Base-by-base conservation (phyloP, 2,329 filamentous ascomycete genomes). In the Colletotrichum liriopes region DNA sequence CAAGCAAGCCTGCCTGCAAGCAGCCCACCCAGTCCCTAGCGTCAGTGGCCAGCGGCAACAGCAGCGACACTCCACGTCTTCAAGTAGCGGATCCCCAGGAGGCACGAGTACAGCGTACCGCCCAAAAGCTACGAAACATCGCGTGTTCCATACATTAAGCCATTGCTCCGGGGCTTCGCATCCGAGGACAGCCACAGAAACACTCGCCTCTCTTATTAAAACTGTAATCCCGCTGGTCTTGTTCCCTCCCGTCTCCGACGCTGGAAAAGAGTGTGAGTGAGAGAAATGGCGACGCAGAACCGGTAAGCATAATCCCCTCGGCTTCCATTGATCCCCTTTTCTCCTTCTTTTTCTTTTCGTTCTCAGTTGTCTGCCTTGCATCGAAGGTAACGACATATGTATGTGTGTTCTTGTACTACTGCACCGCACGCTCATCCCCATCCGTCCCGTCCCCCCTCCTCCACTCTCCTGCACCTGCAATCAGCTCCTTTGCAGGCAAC, bases 261-360 rank as follows among this genome's bases (percentile, higher is more conserved):
- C 52, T 37, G 65, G 45, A 56, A 49, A 59, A 64, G 49, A 56
- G 66, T 51, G 76, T 11, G 60, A 26, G 45, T 12, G 59, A 52
- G 56, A 76, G 79, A 76, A 37, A 82, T 82, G 80, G 79, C 80
- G 71, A 77, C 78, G 52, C 77, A 81, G 67, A 81, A 81, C 67
- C 79, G 75, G 80, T 81, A 78, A 74, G 80, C 69, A 63, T 64
- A 64, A 61, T 64, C 49, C 64, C 56, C 65, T 62, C 58, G 55
- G 37, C 49, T 52, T 20, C n/a, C n/a, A 49, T 51, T 20, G 29
- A 26, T 41, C 35, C 35, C 35, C 18, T 37, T 18, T 37, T 29
- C 37, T 14, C 32, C 45, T 39, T 23, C 5, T 23, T 20, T 18
- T 18, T 23, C 23, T 45, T 20, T 23, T 37, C 14, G 1, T 39